Evolutionary conservation across 768 basidiomycete genomes (phyloP), one percentile per base, ranked within the genome.

Genomic region (Fibroporia radiculosa): DNA sequence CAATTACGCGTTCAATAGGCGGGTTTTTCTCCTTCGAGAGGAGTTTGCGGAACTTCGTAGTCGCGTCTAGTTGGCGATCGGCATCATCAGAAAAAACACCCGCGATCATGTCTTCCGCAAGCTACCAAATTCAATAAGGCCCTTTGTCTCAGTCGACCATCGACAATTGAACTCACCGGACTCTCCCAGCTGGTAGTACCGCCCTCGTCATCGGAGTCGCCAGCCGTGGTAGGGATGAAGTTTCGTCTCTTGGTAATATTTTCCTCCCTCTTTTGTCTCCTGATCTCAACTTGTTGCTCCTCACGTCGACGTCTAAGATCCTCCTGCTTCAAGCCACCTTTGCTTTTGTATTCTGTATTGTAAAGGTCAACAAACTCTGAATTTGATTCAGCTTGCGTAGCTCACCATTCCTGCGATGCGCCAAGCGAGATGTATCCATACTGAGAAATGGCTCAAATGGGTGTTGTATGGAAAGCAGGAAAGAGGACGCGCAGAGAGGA

Each of bases 21-120:
- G 96, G 96, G 64, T 97, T 99, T 73, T 93, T 95, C 72, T 99
- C 96, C 71, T 99, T 99, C 54, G 93, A 97, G 52, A 99, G 79
- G 31, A 99, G 77, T 69, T 97, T 99, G 58, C 96, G 84, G 75
- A 98, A 98, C 69, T 89, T 95, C 61, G 91, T 97, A 14, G 96
- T 98, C 61, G 95, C 88, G 65, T 97, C 93, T 48, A 95, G 72
- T 67, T 99, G 96, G 56, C 80, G 84, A 48, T 96, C 91, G 24
- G 84, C 71, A 63, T 93, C 85, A 41, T 93, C 83, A 19, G 89
- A 91, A 65, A 96, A 95, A 22, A 99, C 93, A 45, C 84, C 92
- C 44, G 74, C 66, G 51, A 99, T 82, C 93, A 99, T 93, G 58
- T 93, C 91, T 44, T 88, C 84, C 23, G 85, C 82, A 53, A 92